Evolutionary conservation across 371 early-diverging fungal species (phyloP), one percentile per base, ranked within the genome.

Genomic region (Batrachochytrium dendrobatidis): DNA sequence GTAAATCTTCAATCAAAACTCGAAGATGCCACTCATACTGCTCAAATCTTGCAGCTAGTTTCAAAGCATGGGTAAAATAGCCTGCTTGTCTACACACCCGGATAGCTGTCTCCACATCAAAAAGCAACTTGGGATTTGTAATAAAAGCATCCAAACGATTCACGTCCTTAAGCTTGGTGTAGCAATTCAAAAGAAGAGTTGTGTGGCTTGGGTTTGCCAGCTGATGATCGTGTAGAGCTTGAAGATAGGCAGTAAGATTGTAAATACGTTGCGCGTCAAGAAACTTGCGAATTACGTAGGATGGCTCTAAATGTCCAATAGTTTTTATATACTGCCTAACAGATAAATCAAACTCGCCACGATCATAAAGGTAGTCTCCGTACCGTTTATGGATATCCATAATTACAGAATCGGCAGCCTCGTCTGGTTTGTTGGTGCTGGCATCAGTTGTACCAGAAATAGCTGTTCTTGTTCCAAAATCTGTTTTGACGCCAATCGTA

Each of bases 271-370:
- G 94, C 0, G 92, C 94, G 66, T 95, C 95, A 59, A 95, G 70
- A 69, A 88, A 95, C 85, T 95, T 94, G 65, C 92, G 78, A 64
- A 97, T 95, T 17, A 95, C 86, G 68, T 93, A 94, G 2, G 90
- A 90, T 0, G 95, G 94, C 69, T 95, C 95, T 17, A 97, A 73
- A n/a, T 92, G 83, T 1, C 92, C 92, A 34, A 95, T 88, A 0
- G 95, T 97, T 25, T 86, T 77, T 18, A 90, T 74, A 64, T 94
- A 95, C 70, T 97, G 93, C 29, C 79, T 75, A 86, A 94, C 92
- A 1, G 98, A 91, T 6, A 83, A 77, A 53, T 94, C 94, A 64
- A 83, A 94, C 56, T 97, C 94, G 7, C 84, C 87, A 61, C 91
- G 92, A 61, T 67, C 63, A 66, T 94, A 92, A 26, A 95, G 78